A percentile compares a stretch with the other conserved stretches of the same genome.
These are phyloP conservation scores for Termitomyces heimii DNA, from an alignment of 768 basidiomycete genomes.

Conservation along the genomic window DNA sequence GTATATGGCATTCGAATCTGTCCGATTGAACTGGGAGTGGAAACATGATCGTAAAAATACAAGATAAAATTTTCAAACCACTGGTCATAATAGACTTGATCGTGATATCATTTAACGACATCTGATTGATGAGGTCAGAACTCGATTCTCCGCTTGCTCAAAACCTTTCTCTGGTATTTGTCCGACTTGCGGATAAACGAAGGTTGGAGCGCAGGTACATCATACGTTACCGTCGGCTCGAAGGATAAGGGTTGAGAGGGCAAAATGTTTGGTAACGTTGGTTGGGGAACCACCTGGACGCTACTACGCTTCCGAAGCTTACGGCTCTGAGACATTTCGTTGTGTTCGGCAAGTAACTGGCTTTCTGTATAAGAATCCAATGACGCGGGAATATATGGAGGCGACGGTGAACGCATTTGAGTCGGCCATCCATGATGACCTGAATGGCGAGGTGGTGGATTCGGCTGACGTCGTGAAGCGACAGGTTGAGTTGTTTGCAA, in stretches of 20 bases:
- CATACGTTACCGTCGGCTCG: constrained; percentile 11
- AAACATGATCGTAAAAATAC: constrained; percentile 7
- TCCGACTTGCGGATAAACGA: constrained; percentile 16
- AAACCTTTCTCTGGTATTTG: constrained; percentile 28
- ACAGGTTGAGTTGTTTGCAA: constrained; percentile 33
- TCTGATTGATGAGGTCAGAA: constrained; percentile 19
- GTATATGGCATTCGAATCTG: constrained; percentile 13
- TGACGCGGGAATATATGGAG: background rate
- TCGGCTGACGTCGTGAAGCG: constrained; percentile 10
- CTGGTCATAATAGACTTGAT: background rate
- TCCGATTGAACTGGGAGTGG: constrained; percentile 4
- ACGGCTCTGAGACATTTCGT: constrained; percentile 16
- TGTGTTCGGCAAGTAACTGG: constrained; percentile 14
- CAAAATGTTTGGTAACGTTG: background rate
- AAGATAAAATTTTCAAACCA: constrained; percentile 9
- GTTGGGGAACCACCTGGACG: constrained; percentile 14
- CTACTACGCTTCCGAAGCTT: constrained; percentile 23
- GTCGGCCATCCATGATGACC: constrained; percentile 9
- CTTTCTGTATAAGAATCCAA: constrained; percentile 3
- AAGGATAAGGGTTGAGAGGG: constrained; percentile 9
- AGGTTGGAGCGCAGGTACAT: constrained; percentile 11
- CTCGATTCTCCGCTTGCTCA: constrained; percentile 39
- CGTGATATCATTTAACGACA: background rate
- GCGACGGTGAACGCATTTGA: constrained; percentile 7
- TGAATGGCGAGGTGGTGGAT: constrained; percentile 3